Evolutionary conservation across 148 eudicot genomes (phyloP), one percentile per base, ranked within the genome.

Genomic region (Tetragonia tetragonoides): DNA sequence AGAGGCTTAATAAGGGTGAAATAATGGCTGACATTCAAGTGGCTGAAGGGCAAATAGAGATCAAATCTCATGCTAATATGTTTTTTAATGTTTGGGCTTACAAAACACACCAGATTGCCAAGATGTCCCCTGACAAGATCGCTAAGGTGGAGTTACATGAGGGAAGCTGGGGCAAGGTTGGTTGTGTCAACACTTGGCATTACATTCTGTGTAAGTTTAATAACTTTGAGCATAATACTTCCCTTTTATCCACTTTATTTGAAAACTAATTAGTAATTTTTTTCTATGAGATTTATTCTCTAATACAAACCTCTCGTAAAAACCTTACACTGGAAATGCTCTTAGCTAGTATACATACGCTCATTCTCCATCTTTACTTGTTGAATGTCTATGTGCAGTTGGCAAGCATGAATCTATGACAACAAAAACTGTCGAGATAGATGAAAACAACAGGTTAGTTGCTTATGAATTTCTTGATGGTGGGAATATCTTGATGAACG

Each of bases 151-250:
- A 42, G 72, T 15, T 44, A 20, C 40, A 28, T 34, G 44, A 38
- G 68, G 68, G 44, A 28, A 42, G 24, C 12, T 76, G 72, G 72
- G 24, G 65, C 6, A 46, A 56, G 8, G 18, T 54, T 76, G 79
- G 72, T 66, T 41, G 49, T 34, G 65, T 66, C 37, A 51, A 34
- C 64, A 40, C 67, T 18, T 62, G 74, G 28, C 16, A 59, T 44
- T 77, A 68, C 44, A 40, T 69, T 37, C 20, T 18, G 9, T 16
- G 80, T 77, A 59, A 68, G 74, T 69, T 11, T 72, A n/a, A 21
- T 28, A 28, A 28, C 0, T 28, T 28, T 28, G 34, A 28, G 34
- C 34, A 28, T 28, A 28, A 28, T 28, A 28, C 34, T 28, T 28
- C 34, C 34, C 34, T 28, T 28, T 1, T 28, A 28, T 28, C 34